Base-by-base conservation (phyloP, 73 alveolate species). In the Blepharisma stoltei region DNA sequence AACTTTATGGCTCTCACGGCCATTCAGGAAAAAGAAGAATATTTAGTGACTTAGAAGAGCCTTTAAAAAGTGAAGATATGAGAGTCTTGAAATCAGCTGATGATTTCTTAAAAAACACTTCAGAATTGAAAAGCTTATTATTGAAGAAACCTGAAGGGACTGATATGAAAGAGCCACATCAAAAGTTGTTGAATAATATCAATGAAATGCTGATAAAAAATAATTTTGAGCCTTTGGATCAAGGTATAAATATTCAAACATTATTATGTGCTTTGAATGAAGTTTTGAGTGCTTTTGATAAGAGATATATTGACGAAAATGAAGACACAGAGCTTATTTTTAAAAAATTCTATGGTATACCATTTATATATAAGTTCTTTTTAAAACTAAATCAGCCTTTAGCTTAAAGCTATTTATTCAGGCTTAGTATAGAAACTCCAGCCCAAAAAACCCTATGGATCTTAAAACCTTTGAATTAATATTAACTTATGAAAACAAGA, bases 151-250 rank as follows among this genome's bases (percentile, higher is more conserved):
- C 41, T 32, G 41, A 32, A 32, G 3, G 3, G 0, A 3, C 41
- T 32, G 41, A 32, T 32, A 32, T 32, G 3, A 32, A 32, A 32
- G 41, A 32, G 41, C 41, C 41, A 32, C 41, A 60, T 60, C 73
- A 1, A 14, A 38, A 60, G 5, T 11, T 60, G 14, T 0, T 60
- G 18, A 60, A 11, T 1, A n/a, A 60, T 25, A 25, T 60, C 37
- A 60, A 60, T 60, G 73, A 60, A 20, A 60, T 60, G 73, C 73
- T 60, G 5, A 60, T 14, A 60, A 60, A 25, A 60, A 60, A 60
- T 38, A 38, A 38, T 60, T 60, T 60, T 60, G 73, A 11, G 37
- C 48, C 45, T 14, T 18, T 60, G 11, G 23, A 60, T 32, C 73
- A 18, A 14, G 23, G 14, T 2, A 11, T 60, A 14, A n/a, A 18